Evolutionary conservation across 1,139 yeast species (phyloP).

Genomic region (Geotrichum klebahnii): DNA sequence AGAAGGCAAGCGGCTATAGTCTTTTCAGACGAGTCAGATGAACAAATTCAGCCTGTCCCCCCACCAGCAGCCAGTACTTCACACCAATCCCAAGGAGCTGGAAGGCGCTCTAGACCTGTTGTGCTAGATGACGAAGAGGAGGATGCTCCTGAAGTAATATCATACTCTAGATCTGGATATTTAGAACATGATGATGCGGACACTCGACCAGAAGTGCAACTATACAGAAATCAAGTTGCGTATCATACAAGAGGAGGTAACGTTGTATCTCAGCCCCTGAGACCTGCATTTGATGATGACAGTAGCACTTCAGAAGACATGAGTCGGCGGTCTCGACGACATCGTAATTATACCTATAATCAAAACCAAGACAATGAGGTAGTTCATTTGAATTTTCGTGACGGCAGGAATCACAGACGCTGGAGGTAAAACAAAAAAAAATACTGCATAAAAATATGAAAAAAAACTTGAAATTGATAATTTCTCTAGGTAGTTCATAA

Average conservation of each 20-base stretch:
- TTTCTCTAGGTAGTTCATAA: too few relatives aligned
- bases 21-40: constrained; percentile 6
- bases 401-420: too few relatives aligned
- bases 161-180: constrained; percentile 10
- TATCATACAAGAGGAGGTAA: constrained; percentile 12
- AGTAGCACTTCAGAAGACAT: neutral
- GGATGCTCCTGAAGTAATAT: constrained; percentile 14
- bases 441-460: neutral
- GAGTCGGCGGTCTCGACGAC: neutral
- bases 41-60: neutral
- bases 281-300: neutral
- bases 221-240: constrained; percentile 16
- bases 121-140: constrained; percentile 6
- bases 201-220: constrained; percentile 15
- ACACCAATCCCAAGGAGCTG: neutral
- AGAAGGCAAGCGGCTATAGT: neutral
- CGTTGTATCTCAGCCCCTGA: constrained; percentile 1
- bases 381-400: neutral
- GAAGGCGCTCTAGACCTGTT: constrained; percentile 1
- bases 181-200: constrained; percentile 15
- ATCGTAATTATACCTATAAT: neutral
- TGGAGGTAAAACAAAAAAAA: neutral
- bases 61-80: neutral
- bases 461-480: too few relatives aligned
- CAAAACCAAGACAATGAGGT: neutral